Percentiles rank a stretch among this genome's conserved stretches.
Conservation (phyloP, 2,329 filamentous ascomycete genomes). For the Epicoccum sorghinum region DNA sequence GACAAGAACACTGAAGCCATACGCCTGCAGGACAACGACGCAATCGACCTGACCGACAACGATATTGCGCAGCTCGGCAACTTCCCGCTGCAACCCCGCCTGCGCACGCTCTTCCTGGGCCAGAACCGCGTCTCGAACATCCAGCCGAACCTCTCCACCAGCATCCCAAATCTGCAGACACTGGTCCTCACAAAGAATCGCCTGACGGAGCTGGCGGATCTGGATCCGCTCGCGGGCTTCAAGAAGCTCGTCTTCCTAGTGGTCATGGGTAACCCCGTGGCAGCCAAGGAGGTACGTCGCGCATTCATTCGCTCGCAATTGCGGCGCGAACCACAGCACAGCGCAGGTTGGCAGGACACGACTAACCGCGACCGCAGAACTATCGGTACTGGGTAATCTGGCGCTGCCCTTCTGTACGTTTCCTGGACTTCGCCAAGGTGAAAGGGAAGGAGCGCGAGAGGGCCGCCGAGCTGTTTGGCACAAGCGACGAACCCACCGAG, state of each 20-base stretch:
- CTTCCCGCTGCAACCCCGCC: conserved; percentile 87
- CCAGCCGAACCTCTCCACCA: conserved; percentile 73
- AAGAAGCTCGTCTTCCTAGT: conserved; percentile 77
- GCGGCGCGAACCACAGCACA: neutral
- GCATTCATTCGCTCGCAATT: neutral
- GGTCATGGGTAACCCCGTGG: conserved; percentile 85
- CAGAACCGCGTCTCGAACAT: conserved; percentile 87
- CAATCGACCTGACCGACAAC: conserved; percentile 98
- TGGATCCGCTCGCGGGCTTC: conserved; percentile 78
- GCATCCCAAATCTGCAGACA: conserved; percentile 80
- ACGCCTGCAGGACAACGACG: conserved; percentile 77
- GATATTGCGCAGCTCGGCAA: conserved; percentile 89
- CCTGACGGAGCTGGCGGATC: conserved; percentile 80
- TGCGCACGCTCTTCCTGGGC: conserved; percentile 85
- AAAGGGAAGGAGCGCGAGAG: conserved; percentile 81
- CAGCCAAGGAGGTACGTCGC: conserved; percentile 79
- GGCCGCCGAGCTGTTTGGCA: conserved; percentile 84
- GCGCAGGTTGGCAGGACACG: too few species aligned
- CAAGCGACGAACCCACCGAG: conserved; percentile 75
- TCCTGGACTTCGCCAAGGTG: conserved; percentile 91
- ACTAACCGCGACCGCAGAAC: conserved; percentile 60
- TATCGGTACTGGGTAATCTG: conserved; percentile 93
- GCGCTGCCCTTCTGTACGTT: conserved; percentile 82
- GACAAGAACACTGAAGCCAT: too few species aligned
- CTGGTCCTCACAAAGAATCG: conserved; percentile 85